A percentile compares a stretch with the other conserved stretches of the same genome.
These are phyloP conservation scores for Leishmania braziliensis DNA, from an alignment of 208 protist genomes.

Conservation along the genomic window DNA sequence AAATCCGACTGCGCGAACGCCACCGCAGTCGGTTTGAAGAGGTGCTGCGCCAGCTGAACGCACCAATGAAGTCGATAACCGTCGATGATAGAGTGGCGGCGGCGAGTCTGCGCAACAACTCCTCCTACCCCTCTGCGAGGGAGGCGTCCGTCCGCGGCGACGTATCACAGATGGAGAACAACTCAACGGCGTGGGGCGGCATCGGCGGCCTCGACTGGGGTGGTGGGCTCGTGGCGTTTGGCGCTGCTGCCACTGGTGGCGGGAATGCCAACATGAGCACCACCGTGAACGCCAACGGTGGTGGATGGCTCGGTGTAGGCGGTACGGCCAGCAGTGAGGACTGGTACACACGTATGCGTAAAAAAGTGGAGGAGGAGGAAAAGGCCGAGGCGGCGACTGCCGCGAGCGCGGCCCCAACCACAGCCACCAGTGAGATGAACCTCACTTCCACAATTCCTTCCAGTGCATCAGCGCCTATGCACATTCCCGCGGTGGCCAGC, in stretches of 20 bases:
- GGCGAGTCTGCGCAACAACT: slow-evolving; percentile 14
- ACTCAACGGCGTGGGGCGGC: slow-evolving; percentile 13
- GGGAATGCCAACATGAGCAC: slow-evolving; percentile 1
- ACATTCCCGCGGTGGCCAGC: background rate
- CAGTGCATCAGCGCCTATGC: background rate
- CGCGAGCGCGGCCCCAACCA: background rate
- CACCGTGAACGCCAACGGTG: slow-evolving; percentile 7
- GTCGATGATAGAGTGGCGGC: background rate
- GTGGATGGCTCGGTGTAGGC: slow-evolving; percentile 49
- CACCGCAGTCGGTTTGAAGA: slow-evolving; percentile 32
- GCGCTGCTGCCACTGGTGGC: background rate
- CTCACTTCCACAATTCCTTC: background rate
- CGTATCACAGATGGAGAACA: slow-evolving; percentile 14
- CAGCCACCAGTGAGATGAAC: background rate
- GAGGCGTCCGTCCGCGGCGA: slow-evolving; percentile 9
- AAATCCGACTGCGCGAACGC: slow-evolving; percentile 13
- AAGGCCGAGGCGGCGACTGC: slow-evolving; percentile 12
- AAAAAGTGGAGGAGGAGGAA: slow-evolving; percentile 40
- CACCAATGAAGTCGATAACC: slow-evolving; percentile 5
- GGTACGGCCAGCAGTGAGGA: slow-evolving; percentile 43
- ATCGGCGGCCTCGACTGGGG: slow-evolving; percentile 24
- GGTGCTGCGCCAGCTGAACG: slow-evolving; percentile 31
- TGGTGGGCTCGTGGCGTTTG: slow-evolving; percentile 10
- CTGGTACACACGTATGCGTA: slow-evolving; percentile 71
- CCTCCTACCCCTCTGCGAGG: background rate